Conservation (phyloP, 208 protist species). For the Vickermania spadyakhi region DNA sequence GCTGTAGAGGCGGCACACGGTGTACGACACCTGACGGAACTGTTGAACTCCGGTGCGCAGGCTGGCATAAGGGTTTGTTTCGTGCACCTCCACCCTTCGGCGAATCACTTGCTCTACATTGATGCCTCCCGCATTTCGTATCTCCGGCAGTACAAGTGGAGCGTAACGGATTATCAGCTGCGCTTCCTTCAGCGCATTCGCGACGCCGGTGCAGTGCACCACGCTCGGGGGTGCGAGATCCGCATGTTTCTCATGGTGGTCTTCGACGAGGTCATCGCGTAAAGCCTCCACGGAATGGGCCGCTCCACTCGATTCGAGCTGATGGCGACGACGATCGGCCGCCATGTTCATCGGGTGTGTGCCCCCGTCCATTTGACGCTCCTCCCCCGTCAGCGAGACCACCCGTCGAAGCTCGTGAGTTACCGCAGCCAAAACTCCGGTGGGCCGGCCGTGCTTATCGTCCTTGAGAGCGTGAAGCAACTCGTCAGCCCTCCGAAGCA, state of each 20-base stretch:
- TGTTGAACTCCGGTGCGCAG: constrained; percentile 55
- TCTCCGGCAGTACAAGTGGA: constrained; percentile 27
- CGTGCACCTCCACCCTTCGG: constrained; percentile 70
- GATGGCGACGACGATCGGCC: constrained; percentile 44
- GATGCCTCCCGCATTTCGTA: constrained; percentile 38
- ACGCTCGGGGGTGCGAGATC: constrained; percentile 53
- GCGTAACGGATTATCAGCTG: constrained; percentile 84
- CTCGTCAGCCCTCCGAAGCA: constrained; percentile 7
- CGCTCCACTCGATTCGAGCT: constrained; percentile 75
- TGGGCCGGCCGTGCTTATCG: background rate
- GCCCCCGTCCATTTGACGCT: constrained; percentile 30
- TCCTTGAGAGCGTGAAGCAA: constrained; percentile 5
- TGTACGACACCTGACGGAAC: constrained; percentile 78
- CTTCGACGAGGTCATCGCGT: constrained; percentile 47
- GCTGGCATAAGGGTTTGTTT: constrained; percentile 78
- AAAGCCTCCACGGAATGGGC: constrained; percentile 63
- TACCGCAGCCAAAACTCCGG: constrained; percentile 5
- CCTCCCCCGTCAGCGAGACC: constrained; percentile 24
- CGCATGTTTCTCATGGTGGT: constrained; percentile 29
- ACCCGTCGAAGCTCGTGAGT: constrained; percentile 22
- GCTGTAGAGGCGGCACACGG: constrained; percentile 62
- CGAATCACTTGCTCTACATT: constrained; percentile 81
- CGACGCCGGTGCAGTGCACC: constrained; percentile 40
- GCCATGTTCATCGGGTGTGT: constrained; percentile 57
- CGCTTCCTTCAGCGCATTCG: constrained; percentile 76